Conservation (phyloP, 2,329 filamentous ascomycete genomes). For the Aspergillus ochraceoroseus region DNA sequence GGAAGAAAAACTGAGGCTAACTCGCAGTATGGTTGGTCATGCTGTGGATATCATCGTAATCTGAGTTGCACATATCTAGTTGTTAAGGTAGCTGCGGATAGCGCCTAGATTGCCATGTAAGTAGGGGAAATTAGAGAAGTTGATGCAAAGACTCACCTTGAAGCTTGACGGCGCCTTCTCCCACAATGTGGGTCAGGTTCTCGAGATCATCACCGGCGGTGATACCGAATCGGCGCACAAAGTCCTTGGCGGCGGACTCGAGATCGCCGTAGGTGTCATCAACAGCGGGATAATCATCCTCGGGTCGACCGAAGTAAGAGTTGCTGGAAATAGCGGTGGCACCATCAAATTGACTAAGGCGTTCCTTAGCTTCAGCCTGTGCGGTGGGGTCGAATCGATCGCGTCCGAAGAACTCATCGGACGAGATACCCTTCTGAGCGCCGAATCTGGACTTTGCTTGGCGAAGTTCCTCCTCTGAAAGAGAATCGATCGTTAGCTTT, state of each 20-base stretch:
- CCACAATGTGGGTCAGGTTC: conserved; percentile 75
- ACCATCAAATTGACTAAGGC: conserved; percentile 88
- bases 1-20: conserved; percentile 8
- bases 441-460: conserved; percentile 88
- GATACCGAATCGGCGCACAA: conserved; percentile 89
- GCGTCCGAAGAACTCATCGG: conserved; percentile 96
- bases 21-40: conserved; percentile 4
- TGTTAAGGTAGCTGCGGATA: conserved; percentile 49
- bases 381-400: conserved; percentile 74
- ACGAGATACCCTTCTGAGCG: conserved; percentile 89
- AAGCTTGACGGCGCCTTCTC: conserved; percentile 77
- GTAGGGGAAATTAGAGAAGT: neutral
- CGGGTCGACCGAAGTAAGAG: conserved; percentile 91
- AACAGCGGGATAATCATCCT: conserved; percentile 63
- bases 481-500: conserved; percentile 14
- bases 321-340: conserved; percentile 91
- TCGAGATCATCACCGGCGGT: conserved; percentile 95
- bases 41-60: conserved; percentile 10
- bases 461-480: conserved; percentile 66
- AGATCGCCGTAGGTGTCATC: conserved; percentile 83
- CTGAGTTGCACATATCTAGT: conserved; percentile 29
- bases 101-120: conserved; percentile 34
- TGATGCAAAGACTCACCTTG: conserved; percentile 54
- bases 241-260: conserved; percentile 91
- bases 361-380: conserved; percentile 77